These are phyloP conservation scores for Macrotyloma uniflorum DNA, from an alignment of 306 rosid species.

Conservation along the genomic window DNA sequence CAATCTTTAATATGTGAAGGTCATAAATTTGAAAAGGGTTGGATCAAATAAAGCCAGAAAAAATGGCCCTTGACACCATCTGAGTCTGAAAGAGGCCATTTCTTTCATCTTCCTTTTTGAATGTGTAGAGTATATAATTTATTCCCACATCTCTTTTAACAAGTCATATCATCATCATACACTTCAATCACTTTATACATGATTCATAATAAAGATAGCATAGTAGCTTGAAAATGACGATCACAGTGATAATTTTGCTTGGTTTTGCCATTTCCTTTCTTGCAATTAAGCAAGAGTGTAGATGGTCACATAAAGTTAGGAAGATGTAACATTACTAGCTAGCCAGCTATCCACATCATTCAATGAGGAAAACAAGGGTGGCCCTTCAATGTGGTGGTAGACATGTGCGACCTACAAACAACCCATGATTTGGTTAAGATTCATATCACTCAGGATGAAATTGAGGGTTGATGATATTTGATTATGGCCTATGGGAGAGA, in stretches of 20 bases:
- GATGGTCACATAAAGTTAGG: constrained; percentile 29
- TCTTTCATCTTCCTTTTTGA: constrained; percentile 6
- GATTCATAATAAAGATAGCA: neutral
- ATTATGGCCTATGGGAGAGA: constrained; percentile 29
- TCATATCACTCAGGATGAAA: constrained; percentile 40
- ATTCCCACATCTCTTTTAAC: neutral
- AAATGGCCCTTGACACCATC: constrained; percentile 13
- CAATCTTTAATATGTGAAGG: neutral
- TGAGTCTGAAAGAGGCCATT: neutral
- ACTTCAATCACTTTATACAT: constrained; percentile 2
- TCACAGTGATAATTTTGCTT: neutral
- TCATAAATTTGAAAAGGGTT: neutral
- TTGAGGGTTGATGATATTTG: neutral
- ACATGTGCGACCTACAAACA: constrained; percentile 48
- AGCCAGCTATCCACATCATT: constrained; percentile 40
- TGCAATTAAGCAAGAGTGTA: constrained; percentile 20
- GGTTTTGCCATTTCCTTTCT: constrained; percentile 14
- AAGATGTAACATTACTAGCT: constrained; percentile 31
- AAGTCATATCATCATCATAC: constrained; percentile 29
- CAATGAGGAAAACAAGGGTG: constrained; percentile 41
- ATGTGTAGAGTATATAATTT: neutral
- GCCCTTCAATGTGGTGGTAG: constrained; percentile 50
- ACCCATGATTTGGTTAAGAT: constrained; percentile 48
- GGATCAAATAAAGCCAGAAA: neutral
- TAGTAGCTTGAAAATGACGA: constrained; percentile 13